These are phyloP conservation scores for Dioscorea cayenensis DNA, from an alignment of 116 monocot genomes.

Conservation along the genomic window DNA sequence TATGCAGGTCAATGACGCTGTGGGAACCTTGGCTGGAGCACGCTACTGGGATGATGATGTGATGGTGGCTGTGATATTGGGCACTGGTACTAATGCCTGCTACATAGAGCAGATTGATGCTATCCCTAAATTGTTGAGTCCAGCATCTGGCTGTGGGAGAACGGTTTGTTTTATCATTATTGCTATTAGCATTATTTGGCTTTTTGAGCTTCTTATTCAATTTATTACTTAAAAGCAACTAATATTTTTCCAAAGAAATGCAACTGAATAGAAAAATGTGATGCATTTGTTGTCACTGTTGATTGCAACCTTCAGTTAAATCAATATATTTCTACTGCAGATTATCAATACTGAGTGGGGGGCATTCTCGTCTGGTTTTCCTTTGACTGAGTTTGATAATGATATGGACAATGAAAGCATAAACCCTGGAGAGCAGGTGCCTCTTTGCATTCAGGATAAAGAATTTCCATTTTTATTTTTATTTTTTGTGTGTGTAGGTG, in stretches of 20 bases:
- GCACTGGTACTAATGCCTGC: conserved; percentile 82
- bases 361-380: conserved; percentile 52
- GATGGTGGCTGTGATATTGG: conserved; percentile 62
- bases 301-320: conserved; percentile 2
- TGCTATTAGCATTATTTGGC: not conserved
- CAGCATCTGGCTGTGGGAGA: conserved; percentile 22
- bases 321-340: conserved; percentile 14
- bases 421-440: conserved; percentile 75
- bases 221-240: too few species aligned
- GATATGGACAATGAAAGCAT: conserved; percentile 64
- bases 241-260: not conserved
- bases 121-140: conserved; percentile 41
- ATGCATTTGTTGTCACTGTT: not conserved
- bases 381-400: conserved; percentile 67
- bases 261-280: not conserved
- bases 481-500: too few species aligned
- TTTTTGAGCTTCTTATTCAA: not conserved
- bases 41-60: conserved; percentile 69
- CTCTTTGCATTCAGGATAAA: not conserved
- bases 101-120: conserved; percentile 56
- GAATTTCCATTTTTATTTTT: not conserved
- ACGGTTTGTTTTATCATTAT: conserved; percentile 30
- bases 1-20: conserved; percentile 67
- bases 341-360: conserved; percentile 86
- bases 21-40: conserved; percentile 66